These are phyloP conservation scores for Penicillium bovifimosum DNA, from an alignment of 495 filamentous ascomycete species.

Conservation along the genomic window DNA sequence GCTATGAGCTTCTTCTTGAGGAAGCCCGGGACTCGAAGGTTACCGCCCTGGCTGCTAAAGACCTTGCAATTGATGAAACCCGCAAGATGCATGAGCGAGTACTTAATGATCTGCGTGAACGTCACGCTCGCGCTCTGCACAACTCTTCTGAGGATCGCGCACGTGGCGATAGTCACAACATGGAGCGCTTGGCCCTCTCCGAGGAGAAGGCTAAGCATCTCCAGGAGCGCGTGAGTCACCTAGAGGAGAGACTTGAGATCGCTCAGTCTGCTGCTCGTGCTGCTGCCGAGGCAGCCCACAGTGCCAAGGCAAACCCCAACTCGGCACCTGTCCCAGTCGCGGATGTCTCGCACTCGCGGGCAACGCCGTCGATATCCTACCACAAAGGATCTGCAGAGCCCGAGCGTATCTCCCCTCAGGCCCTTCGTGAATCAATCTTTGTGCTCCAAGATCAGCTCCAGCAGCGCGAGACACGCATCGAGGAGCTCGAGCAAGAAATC, in stretches of 20 bases:
- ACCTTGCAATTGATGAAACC: slow-evolving; percentile 61
- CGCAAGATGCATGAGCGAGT: slow-evolving; percentile 65
- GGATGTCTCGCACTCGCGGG: slow-evolving; percentile 25
- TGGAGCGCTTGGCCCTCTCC: slow-evolving; percentile 67
- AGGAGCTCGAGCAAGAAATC: slow-evolving; percentile 71
- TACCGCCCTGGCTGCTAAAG: slow-evolving; percentile 49
- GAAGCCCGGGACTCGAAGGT: slow-evolving; percentile 55
- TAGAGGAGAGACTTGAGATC: slow-evolving; percentile 87
- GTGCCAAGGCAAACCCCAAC: slow-evolving; percentile 43
- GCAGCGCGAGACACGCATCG: slow-evolving; percentile 82
- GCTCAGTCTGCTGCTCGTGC: slow-evolving; percentile 85
- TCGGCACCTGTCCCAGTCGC: slow-evolving; percentile 20
- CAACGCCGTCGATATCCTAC: slow-evolving; percentile 42
- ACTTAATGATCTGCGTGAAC: slow-evolving; percentile 53
- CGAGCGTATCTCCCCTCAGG: slow-evolving; percentile 87
- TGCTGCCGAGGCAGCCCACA: slow-evolving; percentile 77
- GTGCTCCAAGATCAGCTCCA: slow-evolving; percentile 96
- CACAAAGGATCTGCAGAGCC: slow-evolving; percentile 51
- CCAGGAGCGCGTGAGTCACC: slow-evolving; percentile 70
- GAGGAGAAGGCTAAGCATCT: slow-evolving; percentile 74
- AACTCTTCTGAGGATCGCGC: slow-evolving; percentile 69
- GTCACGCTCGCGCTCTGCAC: slow-evolving; percentile 67
- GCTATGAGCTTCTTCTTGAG: slow-evolving; percentile 71
- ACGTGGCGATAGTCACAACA: slow-evolving; percentile 58
- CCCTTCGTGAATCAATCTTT: slow-evolving; percentile 89